Evolutionary conservation across 1,284 basidiomycete genomes (phyloP), one percentile per base, ranked within the genome.

Genomic region (Sutorius eximius): DNA sequence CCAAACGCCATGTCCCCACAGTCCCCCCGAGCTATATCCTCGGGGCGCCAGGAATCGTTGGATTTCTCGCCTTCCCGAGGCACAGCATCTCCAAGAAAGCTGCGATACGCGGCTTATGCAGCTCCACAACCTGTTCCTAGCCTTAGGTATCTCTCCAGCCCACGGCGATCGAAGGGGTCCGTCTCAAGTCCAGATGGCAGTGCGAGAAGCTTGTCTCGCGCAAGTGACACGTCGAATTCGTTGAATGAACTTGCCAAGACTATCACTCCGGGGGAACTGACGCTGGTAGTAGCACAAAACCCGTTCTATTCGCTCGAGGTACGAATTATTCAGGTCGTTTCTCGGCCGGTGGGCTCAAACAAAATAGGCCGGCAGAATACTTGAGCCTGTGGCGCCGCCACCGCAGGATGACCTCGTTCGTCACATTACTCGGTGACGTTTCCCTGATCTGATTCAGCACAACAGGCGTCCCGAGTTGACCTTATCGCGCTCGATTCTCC

Each of bases 91-190:
- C 59, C 71, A 6, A 76, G 72, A 60, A 82, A 82, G 63, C 71
- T 91, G 45, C 80, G 86, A 61, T 91, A 91, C 62, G 74, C 79
- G 12, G 85, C 89, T 22, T 91, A 91, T 65, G 87, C 83, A 36
- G 64, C 81, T 1, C 87, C 88, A 11, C 76, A 74, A 48, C 71
- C 76, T 20, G 70, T 75, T 5, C 72, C 75, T 29, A 78, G 80
- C 34, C 69, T 83, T 11, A 73, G 79, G 36, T 61, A 69, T 34
- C 60, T 64, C 20, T 53, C 61, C 22, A 73, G 63, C 52, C 63
- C 63, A 24, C 55, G 58, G 16, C 62, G 45, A 55, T 18, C 46
- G 27, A 57, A 49, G 38, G 68, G 64, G 53, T 67, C 71, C 2
- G 59, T 65, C 4, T 69, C 73, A 7, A 63, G 65, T 42, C 41